These are phyloP conservation scores for Manihot esculenta DNA, from an alignment of 441 rosid genomes.

Conservation along the genomic window DNA sequence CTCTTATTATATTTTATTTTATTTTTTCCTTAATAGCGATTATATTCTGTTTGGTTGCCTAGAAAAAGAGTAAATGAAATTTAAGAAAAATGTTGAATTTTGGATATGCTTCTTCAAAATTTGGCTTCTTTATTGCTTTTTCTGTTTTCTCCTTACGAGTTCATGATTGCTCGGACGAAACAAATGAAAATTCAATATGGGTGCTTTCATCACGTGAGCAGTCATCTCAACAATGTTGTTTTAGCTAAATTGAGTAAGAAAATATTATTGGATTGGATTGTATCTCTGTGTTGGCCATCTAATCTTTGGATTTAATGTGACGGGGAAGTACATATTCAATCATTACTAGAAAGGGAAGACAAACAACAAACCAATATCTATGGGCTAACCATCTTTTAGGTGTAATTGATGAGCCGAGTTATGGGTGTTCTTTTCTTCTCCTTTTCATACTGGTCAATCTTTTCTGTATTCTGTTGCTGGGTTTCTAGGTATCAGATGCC, in stretches of 20 bases:
- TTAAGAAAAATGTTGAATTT: background rate
- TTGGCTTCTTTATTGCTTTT: background rate
- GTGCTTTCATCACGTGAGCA: background rate
- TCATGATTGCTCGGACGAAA: background rate
- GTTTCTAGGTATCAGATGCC: slow-evolving; percentile 81
- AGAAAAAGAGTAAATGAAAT: slow-evolving; percentile 2
- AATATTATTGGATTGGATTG: background rate
- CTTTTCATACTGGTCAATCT: background rate
- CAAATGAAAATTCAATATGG: background rate
- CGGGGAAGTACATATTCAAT: background rate
- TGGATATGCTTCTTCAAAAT: background rate
- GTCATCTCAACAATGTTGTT: background rate
- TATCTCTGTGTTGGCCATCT: background rate
- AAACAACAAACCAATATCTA: background rate
- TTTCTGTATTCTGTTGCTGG: background rate
- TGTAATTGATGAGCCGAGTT: background rate
- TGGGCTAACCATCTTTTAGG: background rate
- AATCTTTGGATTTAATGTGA: background rate
- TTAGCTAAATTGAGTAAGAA: background rate
- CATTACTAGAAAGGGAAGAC: background rate
- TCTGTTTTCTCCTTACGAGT: background rate
- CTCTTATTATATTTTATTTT: background rate
- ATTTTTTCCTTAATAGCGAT: background rate
- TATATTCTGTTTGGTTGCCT: background rate
- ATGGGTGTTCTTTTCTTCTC: background rate